phyloP scores from a whole-genome alignment of 2,329 filamentous ascomycete species.

The Ophiognomonia clavigignenti-juglandacearum region DNA sequence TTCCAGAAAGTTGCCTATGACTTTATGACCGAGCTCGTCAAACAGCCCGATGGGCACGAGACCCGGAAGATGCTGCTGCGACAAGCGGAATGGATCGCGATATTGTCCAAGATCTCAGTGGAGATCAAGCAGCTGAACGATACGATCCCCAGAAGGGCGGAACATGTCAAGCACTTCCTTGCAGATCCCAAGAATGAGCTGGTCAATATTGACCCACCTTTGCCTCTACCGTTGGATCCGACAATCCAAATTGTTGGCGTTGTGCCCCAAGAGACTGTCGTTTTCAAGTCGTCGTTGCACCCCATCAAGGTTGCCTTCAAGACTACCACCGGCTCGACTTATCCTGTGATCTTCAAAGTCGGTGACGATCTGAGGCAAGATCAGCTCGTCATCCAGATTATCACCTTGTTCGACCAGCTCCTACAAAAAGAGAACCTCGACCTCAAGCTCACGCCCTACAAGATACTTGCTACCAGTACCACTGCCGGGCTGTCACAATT shows the following conservation, averaged over 20 bases:
- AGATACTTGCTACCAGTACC: slow-evolving; percentile 88
- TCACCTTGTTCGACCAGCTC: slow-evolving; percentile 94
- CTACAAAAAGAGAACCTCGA: slow-evolving; percentile 95
- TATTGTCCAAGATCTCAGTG: slow-evolving; percentile 82
- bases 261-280: slow-evolving; percentile 76
- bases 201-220: slow-evolving; percentile 72
- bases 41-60: slow-evolving; percentile 63
- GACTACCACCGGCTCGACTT: slow-evolving; percentile 69
- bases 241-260: slow-evolving; percentile 74
- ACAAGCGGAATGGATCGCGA: slow-evolving; percentile 83
- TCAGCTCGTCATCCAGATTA: slow-evolving; percentile 94
- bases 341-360: slow-evolving; percentile 94
- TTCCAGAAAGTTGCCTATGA: slow-evolving; percentile 94
- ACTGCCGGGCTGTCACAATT: slow-evolving; percentile 91
- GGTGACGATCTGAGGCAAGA: slow-evolving; percentile 96
- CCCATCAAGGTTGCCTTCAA: slow-evolving; percentile 90
- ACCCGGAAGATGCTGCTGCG: slow-evolving; percentile 72
- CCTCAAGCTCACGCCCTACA: slow-evolving; percentile 90
- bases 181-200: slow-evolving; percentile 90
- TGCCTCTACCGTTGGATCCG: slow-evolving; percentile 86
- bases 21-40: slow-evolving; percentile 85
- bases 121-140: slow-evolving; percentile 80
- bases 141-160: slow-evolving; percentile 73
- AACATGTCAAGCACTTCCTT: slow-evolving; percentile 78
- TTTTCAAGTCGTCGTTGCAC: slow-evolving; percentile 93